Base-by-base conservation (phyloP, 495 filamentous ascomycete genomes). In the Penicillium atrosanguineum region DNA sequence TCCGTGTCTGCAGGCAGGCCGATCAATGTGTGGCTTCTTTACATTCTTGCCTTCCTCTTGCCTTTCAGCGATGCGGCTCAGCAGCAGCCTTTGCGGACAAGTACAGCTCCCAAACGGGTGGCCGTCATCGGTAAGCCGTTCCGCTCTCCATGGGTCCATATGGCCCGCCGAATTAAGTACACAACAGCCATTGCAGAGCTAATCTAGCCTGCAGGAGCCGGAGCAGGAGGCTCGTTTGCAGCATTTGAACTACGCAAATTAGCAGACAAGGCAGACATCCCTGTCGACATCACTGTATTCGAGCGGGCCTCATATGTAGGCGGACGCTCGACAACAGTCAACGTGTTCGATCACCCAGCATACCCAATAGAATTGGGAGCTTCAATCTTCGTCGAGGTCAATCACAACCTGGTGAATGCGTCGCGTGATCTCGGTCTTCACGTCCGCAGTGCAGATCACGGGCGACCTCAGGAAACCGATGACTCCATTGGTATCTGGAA, bases 331-430 rank as follows among this genome's bases (percentile, higher is more conserved):
- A 94, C 91, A 7, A 97, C 94, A 18, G 87, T 97, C 31, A 79
- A 95, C 65, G 87, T 84, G 0, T 90, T 88, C 56, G 82, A 83
- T 56, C 78, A 94, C 60, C 77, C 86, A 5, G 61, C 75, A 0
- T 69, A 83, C 42, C 90, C 89, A 6, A 81, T 96, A 43, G 94
- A 99, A 59, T 79, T 97, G 1, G 94, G 94, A 8, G 95, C 88
- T 34, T 91, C 85, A 28, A 95, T 97, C 58, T 99, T 99, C 63
- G 90, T 97, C 25, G 65, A 87, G 40, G 82, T 89, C 40, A 99
- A 99, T 64, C 70, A 83, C 15, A 95, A 92, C 61, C 82, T 97
- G 12, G 81, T 85, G 53, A 81, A 85, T 43, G 88, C 92, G 0
- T 80, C 86, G n/a, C 74, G 81, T 21, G 78, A 85, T 39, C 89